Percentiles rank a stretch among this genome's conserved stretches.
Conservation (phyloP, 345 rosid genomes). For the Eutrema yunnanense region DNA sequence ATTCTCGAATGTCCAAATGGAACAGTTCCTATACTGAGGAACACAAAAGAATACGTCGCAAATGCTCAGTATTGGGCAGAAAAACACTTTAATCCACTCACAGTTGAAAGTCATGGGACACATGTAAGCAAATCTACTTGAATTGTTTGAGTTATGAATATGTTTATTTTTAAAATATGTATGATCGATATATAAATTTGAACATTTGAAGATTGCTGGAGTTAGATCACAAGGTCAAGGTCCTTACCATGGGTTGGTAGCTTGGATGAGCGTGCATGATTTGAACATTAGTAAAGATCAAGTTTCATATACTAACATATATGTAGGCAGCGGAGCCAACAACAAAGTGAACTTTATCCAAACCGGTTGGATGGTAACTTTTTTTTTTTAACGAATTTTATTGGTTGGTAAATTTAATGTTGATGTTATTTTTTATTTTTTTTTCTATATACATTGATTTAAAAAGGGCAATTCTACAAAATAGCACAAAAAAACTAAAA, state of each 20-base stretch:
- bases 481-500: no score
- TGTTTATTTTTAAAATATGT: background rate
- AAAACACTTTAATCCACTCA: background rate
- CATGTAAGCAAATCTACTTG: background rate
- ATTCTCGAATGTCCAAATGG: background rate
- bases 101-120: background rate
- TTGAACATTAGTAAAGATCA: background rate
- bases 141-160: background rate
- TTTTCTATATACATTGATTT: no score
- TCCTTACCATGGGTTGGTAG: conserved; percentile 8
- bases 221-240: background rate
- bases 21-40: background rate
- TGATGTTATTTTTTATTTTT: no score
- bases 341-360: background rate
- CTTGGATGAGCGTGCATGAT: conserved; percentile 6
- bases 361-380: no score
- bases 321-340: background rate
- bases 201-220: background rate
- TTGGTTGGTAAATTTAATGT: no score
- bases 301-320: background rate
- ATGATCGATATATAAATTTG: background rate
- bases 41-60: background rate
- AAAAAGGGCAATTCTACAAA: no score
- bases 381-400: no score
- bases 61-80: background rate